Evolutionary conservation across 139 green algal species (phyloP).

Genomic region (Penium margaritaceum): DNA sequence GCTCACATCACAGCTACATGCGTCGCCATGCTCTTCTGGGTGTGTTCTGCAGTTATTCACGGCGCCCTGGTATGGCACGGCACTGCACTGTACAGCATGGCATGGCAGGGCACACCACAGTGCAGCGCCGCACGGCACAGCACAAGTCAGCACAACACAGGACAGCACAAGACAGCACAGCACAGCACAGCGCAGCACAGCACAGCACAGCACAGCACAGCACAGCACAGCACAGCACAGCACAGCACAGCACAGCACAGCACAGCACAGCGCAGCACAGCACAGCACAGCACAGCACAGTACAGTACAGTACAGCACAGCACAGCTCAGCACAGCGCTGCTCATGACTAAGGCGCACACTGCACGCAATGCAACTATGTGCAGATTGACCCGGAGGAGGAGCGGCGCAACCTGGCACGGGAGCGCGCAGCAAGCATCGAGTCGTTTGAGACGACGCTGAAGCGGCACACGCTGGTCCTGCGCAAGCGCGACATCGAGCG

Average conservation of each 20-base stretch:
- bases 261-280: conserved; percentile 15
- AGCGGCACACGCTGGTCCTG: conserved; percentile 32
- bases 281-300: conserved; percentile 17
- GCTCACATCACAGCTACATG: too few relatives aligned
- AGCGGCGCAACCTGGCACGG: conserved; percentile 24
- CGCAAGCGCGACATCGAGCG: conserved; percentile 22
- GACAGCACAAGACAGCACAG: background rate
- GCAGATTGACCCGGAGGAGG: conserved; percentile 40
- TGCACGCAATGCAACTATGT: too few relatives aligned
- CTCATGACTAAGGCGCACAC: too few relatives aligned
- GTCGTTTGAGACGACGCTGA: conserved; percentile 21
- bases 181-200: conserved; percentile 17
- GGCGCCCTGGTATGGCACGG: too few relatives aligned
- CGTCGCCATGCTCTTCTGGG: too few relatives aligned
- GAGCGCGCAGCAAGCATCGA: conserved; percentile 20
- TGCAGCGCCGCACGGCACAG: background rate
- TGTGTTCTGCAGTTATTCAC: too few relatives aligned
- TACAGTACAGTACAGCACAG: conserved; percentile 7
- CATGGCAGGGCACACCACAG: background rate
- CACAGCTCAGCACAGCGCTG: background rate
- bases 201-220: conserved; percentile 15
- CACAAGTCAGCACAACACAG: background rate
- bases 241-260: conserved; percentile 17
- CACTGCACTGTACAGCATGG: too few relatives aligned
- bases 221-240: conserved; percentile 17